A percentile compares a stretch with the other conserved stretches of the same genome.
Conservation (phyloP, 2,329 filamentous ascomycete species). For the Trichoderma citrinoviride region DNA sequence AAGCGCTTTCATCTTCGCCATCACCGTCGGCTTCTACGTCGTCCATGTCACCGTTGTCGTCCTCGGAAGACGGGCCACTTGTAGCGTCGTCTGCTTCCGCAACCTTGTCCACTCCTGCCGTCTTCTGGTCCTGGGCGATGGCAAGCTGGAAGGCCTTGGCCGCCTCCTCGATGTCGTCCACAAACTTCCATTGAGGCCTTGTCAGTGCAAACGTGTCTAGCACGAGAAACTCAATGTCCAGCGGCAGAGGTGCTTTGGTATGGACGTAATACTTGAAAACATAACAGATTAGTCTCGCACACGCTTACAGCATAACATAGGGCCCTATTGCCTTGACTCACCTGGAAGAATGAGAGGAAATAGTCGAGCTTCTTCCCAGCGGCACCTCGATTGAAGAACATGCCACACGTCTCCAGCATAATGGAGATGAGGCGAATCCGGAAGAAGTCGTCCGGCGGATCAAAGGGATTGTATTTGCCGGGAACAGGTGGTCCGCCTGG, state of each 20-base stretch:
- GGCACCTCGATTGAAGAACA: conserved; percentile 91
- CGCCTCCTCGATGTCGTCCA: conserved; percentile 77
- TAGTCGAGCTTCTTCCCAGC: conserved; percentile 98
- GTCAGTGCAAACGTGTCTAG: conserved; percentile 86
- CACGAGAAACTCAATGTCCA: conserved; percentile 96
- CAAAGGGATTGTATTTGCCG: conserved; percentile 72
- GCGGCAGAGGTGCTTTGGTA: conserved; percentile 83
- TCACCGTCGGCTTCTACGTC: conserved; percentile 62
- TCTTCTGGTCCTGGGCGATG: conserved; percentile 86
- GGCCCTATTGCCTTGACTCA: conserved; percentile 33
- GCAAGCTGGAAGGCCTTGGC: conserved; percentile 79
- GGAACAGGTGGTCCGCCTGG: conserved; percentile 75
- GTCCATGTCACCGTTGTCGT: conserved; percentile 67
- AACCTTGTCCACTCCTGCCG: conserved; percentile 66
- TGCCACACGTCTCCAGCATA: conserved; percentile 89
- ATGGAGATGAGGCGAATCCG: conserved; percentile 87
- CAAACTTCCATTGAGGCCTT: conserved; percentile 89
- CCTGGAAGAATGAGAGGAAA: conserved; percentile 92
- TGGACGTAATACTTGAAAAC: conserved; percentile 78
- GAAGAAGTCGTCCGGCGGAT: conserved; percentile 93
- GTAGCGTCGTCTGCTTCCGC: conserved; percentile 70
- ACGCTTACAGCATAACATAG: background rate
- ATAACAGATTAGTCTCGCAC: background rate
- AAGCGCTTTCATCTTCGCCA: conserved; percentile 58
- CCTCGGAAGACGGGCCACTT: conserved; percentile 71